Conservation (phyloP, 371 early-diverging fungal genomes). For the Choanephora cucurbitarum region DNA sequence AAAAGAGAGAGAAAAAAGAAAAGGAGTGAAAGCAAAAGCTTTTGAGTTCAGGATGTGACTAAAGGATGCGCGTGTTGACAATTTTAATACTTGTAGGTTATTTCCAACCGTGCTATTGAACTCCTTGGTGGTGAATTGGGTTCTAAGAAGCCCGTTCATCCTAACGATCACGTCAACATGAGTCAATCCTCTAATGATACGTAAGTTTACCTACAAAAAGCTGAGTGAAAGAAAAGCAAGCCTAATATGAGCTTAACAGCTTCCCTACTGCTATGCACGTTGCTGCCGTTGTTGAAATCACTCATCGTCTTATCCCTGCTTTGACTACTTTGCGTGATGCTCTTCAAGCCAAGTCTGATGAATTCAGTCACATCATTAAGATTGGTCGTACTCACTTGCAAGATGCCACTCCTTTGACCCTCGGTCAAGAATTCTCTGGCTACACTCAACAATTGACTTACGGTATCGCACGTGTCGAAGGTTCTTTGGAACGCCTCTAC, state of each 20-base stretch:
- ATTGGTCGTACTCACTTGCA: conserved; percentile 89
- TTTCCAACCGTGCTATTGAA: conserved; percentile 90
- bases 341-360: conserved; percentile 61
- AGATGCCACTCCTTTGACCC: conserved; percentile 87
- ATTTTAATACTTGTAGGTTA: too few species aligned
- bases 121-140: conserved; percentile 84
- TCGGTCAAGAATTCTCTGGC: conserved; percentile 91
- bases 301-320: conserved; percentile 70
- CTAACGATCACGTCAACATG: conserved; percentile 92
- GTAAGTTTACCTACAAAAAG: conserved; percentile 21
- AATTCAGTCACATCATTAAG: conserved; percentile 81
- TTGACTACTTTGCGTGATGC: conserved; percentile 68
- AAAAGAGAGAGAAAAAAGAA: too few species aligned
- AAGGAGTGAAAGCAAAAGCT: too few species aligned
- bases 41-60: too few species aligned
- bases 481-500: conserved; percentile 69
- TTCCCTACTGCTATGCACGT: conserved; percentile 95
- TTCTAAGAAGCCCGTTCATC: conserved; percentile 82
- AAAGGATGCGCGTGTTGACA: too few species aligned
- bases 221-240: not conserved
- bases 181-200: conserved; percentile 91
- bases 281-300: conserved; percentile 76
- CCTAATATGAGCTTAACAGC: conserved; percentile 12
- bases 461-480: conserved; percentile 76
- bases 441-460: conserved; percentile 80